phyloP scores from a whole-genome alignment of 2,329 filamentous ascomycete species.

The Paecilomyces formosus region DNA sequence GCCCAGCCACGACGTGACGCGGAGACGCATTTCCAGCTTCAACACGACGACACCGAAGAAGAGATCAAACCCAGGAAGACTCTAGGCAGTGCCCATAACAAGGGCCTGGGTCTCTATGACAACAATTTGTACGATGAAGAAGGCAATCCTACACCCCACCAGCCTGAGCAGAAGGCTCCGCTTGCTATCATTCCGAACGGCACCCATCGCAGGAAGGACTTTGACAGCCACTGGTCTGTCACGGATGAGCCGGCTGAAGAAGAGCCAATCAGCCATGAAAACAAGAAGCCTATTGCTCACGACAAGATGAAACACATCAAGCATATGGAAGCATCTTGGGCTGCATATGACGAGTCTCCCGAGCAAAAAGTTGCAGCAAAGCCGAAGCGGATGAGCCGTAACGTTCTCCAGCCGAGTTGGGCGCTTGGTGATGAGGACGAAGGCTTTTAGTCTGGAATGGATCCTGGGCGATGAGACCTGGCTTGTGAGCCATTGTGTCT shows the following conservation, averaged over 20 bases:
- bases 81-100: slow-evolving; percentile 53
- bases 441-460: not conserved
- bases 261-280: slow-evolving; percentile 31
- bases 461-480: not conserved
- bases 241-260: slow-evolving; percentile 43
- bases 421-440: slow-evolving; percentile 32
- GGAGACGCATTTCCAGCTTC: slow-evolving; percentile 75
- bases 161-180: slow-evolving; percentile 30
- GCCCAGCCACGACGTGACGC: slow-evolving; percentile 69
- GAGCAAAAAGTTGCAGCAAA: slow-evolving; percentile 18
- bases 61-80: slow-evolving; percentile 26
- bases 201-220: slow-evolving; percentile 66
- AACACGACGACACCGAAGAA: slow-evolving; percentile 61
- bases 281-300: slow-evolving; percentile 43
- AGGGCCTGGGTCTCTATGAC: slow-evolving; percentile 65
- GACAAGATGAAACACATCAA: slow-evolving; percentile 63
- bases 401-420: slow-evolving; percentile 33
- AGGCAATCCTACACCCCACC: slow-evolving; percentile 32
- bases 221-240: slow-evolving; percentile 70
- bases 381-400: slow-evolving; percentile 14
- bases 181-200: slow-evolving; percentile 65
- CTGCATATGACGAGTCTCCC: slow-evolving; percentile 31
- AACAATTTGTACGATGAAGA: slow-evolving; percentile 64
- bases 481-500: not conserved
- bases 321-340: slow-evolving; percentile 60